A percentile compares a stretch with the other conserved stretches of the same genome.
Conservation (phyloP, 225 moss, liverwort and hornwort genomes). For the Straminergon stramineum region DNA sequence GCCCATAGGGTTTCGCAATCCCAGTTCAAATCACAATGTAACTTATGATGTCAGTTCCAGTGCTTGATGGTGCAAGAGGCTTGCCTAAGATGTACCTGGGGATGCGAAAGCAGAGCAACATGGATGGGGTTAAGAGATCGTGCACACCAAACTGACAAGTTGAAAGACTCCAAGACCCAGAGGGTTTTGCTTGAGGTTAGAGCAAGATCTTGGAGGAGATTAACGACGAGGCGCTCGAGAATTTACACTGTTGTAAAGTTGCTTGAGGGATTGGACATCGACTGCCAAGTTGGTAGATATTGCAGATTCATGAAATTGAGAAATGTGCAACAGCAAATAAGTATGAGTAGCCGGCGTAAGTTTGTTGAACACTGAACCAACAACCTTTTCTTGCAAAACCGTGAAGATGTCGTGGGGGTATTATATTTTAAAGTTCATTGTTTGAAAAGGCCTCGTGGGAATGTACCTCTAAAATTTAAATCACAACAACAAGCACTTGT, state of each 20-base stretch:
- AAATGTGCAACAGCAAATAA: not conserved
- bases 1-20: not conserved
- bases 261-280: not conserved
- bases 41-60: not conserved
- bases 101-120: not conserved
- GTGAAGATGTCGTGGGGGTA: too few relatives aligned
- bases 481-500: not conserved
- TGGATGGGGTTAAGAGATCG: not conserved
- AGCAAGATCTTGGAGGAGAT: not conserved
- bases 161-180: too few relatives aligned
- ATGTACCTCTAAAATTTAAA: not conserved
- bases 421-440: not conserved
- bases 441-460: not conserved
- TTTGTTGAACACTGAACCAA: not conserved
- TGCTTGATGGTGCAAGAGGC: not conserved
- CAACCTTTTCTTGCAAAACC: not conserved
- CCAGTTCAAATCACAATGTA: not conserved
- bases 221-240: not conserved
- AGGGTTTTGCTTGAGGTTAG: not conserved
- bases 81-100: too few relatives aligned
- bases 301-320: not conserved
- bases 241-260: not conserved
- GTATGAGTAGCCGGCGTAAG: not conserved
- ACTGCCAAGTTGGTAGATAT: not conserved
- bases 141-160: not conserved